Percentiles rank a stretch among this genome's conserved stretches.
These are phyloP conservation scores for Colletotrichum liriopes DNA, from an alignment of 2,329 filamentous ascomycete species.

Conservation along the genomic window DNA sequence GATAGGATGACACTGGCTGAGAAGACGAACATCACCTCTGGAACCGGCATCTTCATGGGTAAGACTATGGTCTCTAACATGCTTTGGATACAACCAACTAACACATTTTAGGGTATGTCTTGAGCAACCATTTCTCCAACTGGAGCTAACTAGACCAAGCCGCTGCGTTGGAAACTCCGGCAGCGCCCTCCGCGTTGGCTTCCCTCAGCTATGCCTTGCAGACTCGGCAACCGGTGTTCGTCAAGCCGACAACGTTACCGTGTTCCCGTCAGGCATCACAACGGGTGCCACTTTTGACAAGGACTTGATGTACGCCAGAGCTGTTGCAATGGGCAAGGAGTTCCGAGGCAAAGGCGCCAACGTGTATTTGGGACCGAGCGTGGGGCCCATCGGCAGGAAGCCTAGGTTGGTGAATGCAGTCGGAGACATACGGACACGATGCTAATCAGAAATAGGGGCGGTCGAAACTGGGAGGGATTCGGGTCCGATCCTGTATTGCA, in stretches of 20 bases:
- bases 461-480: constrained; percentile 84
- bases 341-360: constrained; percentile 82
- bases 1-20: constrained; percentile 84
- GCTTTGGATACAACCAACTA: constrained; percentile 17
- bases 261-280: constrained; percentile 85
- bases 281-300: constrained; percentile 84
- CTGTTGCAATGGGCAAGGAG: constrained; percentile 78
- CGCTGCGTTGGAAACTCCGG: constrained; percentile 85
- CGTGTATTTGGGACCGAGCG: constrained; percentile 78
- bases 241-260: constrained; percentile 81
- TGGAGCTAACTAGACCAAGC: constrained; percentile 50
- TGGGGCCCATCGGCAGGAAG: constrained; percentile 72
- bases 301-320: constrained; percentile 77
- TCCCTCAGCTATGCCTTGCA: constrained; percentile 80
- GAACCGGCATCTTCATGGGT: constrained; percentile 81
- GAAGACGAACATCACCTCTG: constrained; percentile 84
- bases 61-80: constrained; percentile 35
- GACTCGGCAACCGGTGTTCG: constrained; percentile 81
- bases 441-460: constrained; percentile 61
- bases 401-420: background rate
- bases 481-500: constrained; percentile 81
- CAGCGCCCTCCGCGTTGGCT: constrained; percentile 78
- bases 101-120: constrained; percentile 46
- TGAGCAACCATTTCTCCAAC: background rate
- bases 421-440: background rate